These are phyloP conservation scores for Hirschioporus abietinus DNA, from an alignment of 768 basidiomycete genomes.

Conservation along the genomic window DNA sequence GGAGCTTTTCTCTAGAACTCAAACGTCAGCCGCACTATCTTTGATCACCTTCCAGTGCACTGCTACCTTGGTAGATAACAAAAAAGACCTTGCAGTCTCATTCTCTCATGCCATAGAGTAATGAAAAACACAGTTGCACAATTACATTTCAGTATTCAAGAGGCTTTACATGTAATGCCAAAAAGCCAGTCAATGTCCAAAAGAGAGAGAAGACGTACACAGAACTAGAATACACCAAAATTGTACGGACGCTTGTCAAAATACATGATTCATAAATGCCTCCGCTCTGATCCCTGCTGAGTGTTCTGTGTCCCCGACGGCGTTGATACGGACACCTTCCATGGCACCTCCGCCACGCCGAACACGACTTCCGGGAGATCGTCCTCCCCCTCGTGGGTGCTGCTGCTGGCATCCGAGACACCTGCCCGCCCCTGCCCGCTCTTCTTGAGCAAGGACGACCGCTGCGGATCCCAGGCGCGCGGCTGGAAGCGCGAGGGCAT, in stretches of 20 bases:
- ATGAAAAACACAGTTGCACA: no score
- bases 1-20: no score
- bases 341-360: slow-evolving; percentile 38
- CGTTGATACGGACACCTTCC: background rate
- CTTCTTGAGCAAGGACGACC: background rate
- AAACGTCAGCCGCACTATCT: no score
- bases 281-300: background rate
- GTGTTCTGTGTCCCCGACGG: background rate
- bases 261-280: background rate
- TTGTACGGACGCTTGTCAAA: background rate
- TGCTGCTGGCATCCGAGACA: slow-evolving; percentile 11
- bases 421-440: slow-evolving; percentile 18
- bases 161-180: background rate
- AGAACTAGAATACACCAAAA: background rate
- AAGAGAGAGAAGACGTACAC: background rate
- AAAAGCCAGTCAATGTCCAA: background rate
- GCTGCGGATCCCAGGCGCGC: slow-evolving; percentile 5
- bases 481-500: slow-evolving; percentile 42
- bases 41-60: no score
- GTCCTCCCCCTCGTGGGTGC: slow-evolving; percentile 24
- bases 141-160: no score
- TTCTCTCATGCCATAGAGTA: no score
- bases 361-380: slow-evolving; percentile 46
- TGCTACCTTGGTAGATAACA: no score
- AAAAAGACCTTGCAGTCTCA: no score